phyloP scores from a whole-genome alignment of 306 rosid genomes.

The Vigna reflexopilosa region DNA sequence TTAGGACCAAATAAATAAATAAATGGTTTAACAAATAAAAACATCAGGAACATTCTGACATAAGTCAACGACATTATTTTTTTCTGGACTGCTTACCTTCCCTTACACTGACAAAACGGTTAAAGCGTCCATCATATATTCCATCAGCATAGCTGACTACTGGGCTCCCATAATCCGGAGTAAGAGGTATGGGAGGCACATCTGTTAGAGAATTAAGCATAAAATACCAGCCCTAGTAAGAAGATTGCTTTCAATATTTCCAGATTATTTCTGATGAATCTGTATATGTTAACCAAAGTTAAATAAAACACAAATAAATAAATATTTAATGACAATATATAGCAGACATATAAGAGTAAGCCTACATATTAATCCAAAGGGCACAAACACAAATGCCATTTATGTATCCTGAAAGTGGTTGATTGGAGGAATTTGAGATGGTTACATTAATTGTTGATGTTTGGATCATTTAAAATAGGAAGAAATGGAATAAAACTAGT shows the following conservation, averaged over 20 bases:
- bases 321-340: not conserved
- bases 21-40: not conserved
- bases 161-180: constrained; percentile 83
- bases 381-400: constrained; percentile 2
- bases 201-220: constrained; percentile 51
- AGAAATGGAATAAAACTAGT: not conserved
- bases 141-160: constrained; percentile 89
- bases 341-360: constrained; percentile 6
- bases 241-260: constrained; percentile 35
- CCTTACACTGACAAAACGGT: constrained; percentile 74
- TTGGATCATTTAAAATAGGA: not conserved
- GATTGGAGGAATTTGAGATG: not conserved
- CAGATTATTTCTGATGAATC: not conserved
- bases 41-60: constrained; percentile 17
- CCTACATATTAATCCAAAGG: constrained; percentile 2
- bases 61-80: not conserved
- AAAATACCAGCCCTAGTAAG: constrained; percentile 23
- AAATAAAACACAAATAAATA: constrained; percentile 3
- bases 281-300: constrained; percentile 19
- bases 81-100: constrained; percentile 65
- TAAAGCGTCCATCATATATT: constrained; percentile 72
- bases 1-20: constrained; percentile 22
- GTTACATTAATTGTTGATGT: not conserved
- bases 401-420: not conserved
- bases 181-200: constrained; percentile 67